Percentiles rank a stretch among this genome's conserved stretches.
These are phyloP conservation scores for Pugionium cornutum DNA, from an alignment of 345 rosid genomes.

Conservation along the genomic window DNA sequence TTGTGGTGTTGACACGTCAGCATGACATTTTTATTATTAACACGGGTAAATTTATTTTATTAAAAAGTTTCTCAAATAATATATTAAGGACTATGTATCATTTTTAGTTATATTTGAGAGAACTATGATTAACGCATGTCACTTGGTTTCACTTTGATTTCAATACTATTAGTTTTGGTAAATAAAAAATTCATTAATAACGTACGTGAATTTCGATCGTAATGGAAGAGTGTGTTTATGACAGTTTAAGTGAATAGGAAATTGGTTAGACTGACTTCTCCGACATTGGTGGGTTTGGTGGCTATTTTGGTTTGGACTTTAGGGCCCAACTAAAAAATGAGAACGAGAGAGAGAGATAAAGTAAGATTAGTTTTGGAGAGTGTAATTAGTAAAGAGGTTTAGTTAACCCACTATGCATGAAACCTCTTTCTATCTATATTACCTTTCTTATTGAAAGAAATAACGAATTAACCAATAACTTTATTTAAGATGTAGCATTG, in stretches of 20 bases:
- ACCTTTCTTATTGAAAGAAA: constrained; percentile 12
- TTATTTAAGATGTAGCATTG: neutral
- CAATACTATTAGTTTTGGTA: no score
- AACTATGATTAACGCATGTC: no score
- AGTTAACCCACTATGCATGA: constrained; percentile 41
- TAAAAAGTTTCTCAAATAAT: no score
- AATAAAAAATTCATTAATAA: no score
- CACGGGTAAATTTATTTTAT: no score
- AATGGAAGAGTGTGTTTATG: constrained; percentile 22
- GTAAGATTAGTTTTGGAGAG: neutral
- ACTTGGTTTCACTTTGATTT: no score
- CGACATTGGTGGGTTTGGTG: constrained; percentile 42
- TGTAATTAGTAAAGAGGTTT: constrained; percentile 37
- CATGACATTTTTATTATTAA: no score
- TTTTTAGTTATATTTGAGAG: no score
- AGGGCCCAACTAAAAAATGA: constrained; percentile 15
- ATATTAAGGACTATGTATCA: no score
- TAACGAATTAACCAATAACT: constrained; percentile 31
- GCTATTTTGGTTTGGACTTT: constrained; percentile 38
- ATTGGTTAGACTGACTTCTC: constrained; percentile 37
- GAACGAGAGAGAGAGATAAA: neutral
- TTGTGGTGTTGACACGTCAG: no score
- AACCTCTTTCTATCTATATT: constrained; percentile 15
- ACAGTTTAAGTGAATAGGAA: constrained; percentile 28
- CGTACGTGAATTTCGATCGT: neutral